Evolutionary conservation across 2,329 filamentous ascomycete genomes (phyloP), one percentile per base, ranked within the genome.

Genomic region (Emergomyces orientalis): DNA sequence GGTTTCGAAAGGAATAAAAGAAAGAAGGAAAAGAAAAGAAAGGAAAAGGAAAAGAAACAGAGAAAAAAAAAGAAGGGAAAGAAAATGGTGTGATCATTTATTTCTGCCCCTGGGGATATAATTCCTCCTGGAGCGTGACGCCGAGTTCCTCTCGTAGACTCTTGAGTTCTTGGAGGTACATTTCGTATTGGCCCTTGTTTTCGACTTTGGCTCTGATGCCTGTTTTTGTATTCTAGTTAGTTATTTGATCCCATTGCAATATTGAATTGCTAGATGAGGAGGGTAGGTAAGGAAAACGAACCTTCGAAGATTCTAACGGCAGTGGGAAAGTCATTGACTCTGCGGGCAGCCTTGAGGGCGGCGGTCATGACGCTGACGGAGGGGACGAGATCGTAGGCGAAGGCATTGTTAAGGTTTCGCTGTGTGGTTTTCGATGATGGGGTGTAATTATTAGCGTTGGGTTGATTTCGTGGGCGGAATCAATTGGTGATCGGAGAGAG

Each of bases 131-230:
- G 72, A 97, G 85, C 69, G 86, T 82, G 72, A 97, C 86, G 71
- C 93, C 93, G 67, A 97, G 87, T 82, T 97, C 93, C 84, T 96
- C 90, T 73, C 92, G 88, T 73, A 97, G 83, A 68, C 88, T 84
- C 84, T 96, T 91, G 71, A 99, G 90, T 82, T 96, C 90, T 75
- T 90, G 84, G 66, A 99, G 87, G 81, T 80, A 80, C 96, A 97
- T 82, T 96, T 97, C 85, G 82, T 99, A 99, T 83, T 99, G 94
- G 74, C 86, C 86, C 80, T 91, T 88, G 86, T 96, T 99, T 86
- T 99, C 94, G 71, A 97, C 94, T 87, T 99, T 99, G 80, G 91
- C 90, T 83, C 96, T 97, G 85, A 99, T 89, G 75, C 93, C 92
- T 96, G 73, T 73, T 65, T 57, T 45, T 2, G 34, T 49, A 4